Base-by-base conservation (phyloP, 345 rosid species). In the sweet orange (Citrus sinensis) region DNA sequence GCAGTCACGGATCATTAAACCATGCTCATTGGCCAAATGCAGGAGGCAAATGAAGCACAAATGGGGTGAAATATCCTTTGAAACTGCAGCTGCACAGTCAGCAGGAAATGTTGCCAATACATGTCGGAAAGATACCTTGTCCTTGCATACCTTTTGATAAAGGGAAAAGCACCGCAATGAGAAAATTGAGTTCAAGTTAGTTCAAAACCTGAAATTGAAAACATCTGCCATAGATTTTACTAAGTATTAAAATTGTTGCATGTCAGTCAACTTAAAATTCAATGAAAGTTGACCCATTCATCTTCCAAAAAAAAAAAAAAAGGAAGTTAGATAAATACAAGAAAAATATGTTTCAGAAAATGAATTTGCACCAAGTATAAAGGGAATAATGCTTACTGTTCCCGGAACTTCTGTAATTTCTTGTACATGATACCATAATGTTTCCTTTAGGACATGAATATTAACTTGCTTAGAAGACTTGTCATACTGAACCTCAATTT, bases 391-490 rank as follows among this genome's bases (percentile, higher is more conserved):
- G 25, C 78, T 81, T 70, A 73, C 83, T 76, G 56, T 20, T 72
- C 60, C 73, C 58, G 80, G 30, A 58, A 64, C 56, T 66, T 73
- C 79, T 9, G 71, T 24, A 55, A 32, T 24, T 73, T 77, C 87
- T 59, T 86, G 89, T 30, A 94, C 84, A 54, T 87, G 93, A 62
- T 82, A 90, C 99, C 98, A 91, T 51, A 95, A 86, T 61, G 92
- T 91, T 88, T 88, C 94, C 83, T 93, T 93, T 65, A 95, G 87
- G 40, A 77, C 78, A 85, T 93, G 98, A 76, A 92, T 98, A 75
- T 93, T 97, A 66, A 95, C 97, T 93, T 90, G 99, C 85, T 93
- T 95, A 54, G 97, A 90, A 70, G 94, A 88, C 82, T 87, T 92
- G 83, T 93, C 98, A 83, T 90, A 92, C 70, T 85, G 83, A 49